A percentile compares a stretch with the other conserved stretches of the same genome.
These are phyloP conservation scores for Diaporthe australafricana DNA, from an alignment of 2,329 filamentous ascomycete genomes.

Conservation along the genomic window DNA sequence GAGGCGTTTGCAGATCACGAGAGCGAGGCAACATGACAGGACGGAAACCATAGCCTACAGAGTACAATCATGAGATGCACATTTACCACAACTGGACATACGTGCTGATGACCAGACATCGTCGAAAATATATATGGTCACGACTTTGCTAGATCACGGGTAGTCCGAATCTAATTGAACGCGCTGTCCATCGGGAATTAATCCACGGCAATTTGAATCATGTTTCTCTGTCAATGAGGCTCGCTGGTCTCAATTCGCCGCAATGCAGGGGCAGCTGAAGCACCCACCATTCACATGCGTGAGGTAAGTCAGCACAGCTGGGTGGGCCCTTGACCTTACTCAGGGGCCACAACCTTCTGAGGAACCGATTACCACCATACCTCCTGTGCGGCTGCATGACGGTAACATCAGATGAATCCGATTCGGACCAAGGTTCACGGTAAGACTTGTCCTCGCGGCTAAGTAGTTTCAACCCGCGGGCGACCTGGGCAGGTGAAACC, in stretches of 20 bases:
- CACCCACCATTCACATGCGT: neutral
- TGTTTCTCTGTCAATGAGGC: neutral
- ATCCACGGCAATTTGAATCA: neutral
- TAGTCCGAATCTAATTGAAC: neutral
- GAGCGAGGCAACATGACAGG: constrained; percentile 1
- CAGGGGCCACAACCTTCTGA: constrained; percentile 3
- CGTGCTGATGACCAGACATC: neutral
- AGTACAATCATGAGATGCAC: neutral
- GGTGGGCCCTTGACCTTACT: constrained; percentile 13
- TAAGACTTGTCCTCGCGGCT: neutral
- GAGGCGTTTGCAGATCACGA: constrained; percentile 21
- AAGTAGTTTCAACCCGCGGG: constrained; percentile 12
- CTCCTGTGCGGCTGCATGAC: constrained; percentile 2
- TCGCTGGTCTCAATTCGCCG: neutral
- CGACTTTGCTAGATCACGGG: neutral
- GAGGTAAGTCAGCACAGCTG: neutral
- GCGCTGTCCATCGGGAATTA: neutral
- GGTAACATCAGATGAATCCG: constrained; percentile 17
- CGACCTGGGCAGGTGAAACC: constrained; percentile 10
- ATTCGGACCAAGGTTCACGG: constrained; percentile 11
- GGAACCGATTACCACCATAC: neutral
- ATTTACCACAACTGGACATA: neutral
- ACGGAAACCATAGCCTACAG: neutral
- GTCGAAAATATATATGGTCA: neutral
- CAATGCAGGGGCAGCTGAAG: neutral